These are phyloP conservation scores for Limnanthes douglasii DNA, from an alignment of 345 rosid genomes.

Conservation along the genomic window DNA sequence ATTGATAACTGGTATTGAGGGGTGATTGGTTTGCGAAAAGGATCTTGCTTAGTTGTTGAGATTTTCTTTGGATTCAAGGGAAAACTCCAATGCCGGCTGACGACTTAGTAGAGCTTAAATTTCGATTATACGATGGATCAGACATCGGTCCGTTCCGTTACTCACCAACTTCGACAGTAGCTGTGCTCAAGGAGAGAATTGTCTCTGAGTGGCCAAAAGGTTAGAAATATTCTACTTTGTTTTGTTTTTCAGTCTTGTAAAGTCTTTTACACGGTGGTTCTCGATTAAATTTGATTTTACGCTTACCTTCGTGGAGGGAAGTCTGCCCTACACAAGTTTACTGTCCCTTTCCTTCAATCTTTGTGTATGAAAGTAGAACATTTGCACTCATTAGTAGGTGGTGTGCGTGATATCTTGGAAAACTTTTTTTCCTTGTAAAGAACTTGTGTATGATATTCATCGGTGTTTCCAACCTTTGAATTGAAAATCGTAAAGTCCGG, in stretches of 20 bases:
- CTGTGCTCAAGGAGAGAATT: slow-evolving; percentile 68
- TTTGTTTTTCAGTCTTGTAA: too few species aligned
- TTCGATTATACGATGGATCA: slow-evolving; percentile 83
- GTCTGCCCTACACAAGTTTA: too few species aligned
- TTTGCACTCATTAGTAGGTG: too few species aligned
- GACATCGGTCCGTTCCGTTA: slow-evolving; percentile 85
- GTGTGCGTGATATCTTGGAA: too few species aligned
- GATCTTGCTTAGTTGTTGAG: background rate
- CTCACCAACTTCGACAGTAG: slow-evolving; percentile 61
- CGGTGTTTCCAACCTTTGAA: too few species aligned
- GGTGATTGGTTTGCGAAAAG: too few species aligned
- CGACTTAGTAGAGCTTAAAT: slow-evolving; percentile 71
- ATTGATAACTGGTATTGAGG: too few species aligned
- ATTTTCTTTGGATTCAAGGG: slow-evolving; percentile 9
- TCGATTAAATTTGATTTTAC: slow-evolving; percentile 1
- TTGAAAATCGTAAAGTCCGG: background rate
- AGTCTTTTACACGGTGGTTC: background rate
- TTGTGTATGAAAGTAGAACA: too few species aligned
- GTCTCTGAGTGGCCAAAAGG: slow-evolving; percentile 92
- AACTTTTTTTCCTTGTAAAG: too few species aligned
- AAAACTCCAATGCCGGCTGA: slow-evolving; percentile 59
- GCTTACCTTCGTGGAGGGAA: too few species aligned
- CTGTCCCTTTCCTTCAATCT: too few species aligned
- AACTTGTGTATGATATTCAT: too few species aligned
- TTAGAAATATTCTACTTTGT: slow-evolving; percentile 6